Conservation (phyloP, 2,329 filamentous ascomycete species). For the Fusarium chuoi region DNA sequence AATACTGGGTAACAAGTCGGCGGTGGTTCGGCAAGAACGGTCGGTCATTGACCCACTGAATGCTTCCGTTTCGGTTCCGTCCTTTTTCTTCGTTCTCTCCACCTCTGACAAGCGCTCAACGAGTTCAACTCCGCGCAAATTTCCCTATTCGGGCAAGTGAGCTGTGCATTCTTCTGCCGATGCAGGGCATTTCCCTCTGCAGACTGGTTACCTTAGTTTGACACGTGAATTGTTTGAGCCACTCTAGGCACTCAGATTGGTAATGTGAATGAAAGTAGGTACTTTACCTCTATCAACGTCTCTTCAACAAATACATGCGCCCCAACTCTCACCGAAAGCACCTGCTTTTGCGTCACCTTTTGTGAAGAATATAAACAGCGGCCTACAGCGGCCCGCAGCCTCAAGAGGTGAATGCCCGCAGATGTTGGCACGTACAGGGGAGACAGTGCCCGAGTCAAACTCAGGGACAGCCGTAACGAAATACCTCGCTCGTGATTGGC, state of each 20-base stretch:
- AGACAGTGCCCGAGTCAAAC: slow-evolving; percentile 34
- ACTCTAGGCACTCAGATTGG: neutral
- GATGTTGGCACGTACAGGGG: slow-evolving; percentile 10
- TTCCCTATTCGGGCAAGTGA: slow-evolving; percentile 29
- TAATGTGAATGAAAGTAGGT: neutral
- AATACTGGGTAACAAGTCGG: slow-evolving; percentile 20
- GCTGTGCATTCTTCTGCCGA: slow-evolving; percentile 19
- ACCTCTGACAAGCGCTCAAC: neutral
- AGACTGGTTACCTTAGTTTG: slow-evolving; percentile 6
- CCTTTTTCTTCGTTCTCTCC: slow-evolving; percentile 11
- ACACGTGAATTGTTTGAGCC: slow-evolving; percentile 19
- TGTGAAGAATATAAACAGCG: slow-evolving; percentile 1
- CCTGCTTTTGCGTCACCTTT: neutral
- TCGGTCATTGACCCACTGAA: slow-evolving; percentile 39
- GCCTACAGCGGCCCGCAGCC: slow-evolving; percentile 22
- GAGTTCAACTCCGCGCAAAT: slow-evolving; percentile 24
- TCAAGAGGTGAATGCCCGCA: slow-evolving; percentile 6
- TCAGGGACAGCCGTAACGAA: slow-evolving; percentile 29
- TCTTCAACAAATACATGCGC: neutral
- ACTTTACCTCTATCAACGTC: neutral
- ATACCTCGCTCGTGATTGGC: slow-evolving; percentile 38
- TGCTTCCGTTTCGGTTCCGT: slow-evolving; percentile 38
- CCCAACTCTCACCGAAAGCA: neutral
- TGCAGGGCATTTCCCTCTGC: slow-evolving; percentile 1
- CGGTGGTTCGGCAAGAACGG: slow-evolving; percentile 39